Conservation (phyloP, 371 early-diverging fungal species). For the Mortierella sp. region DNA sequence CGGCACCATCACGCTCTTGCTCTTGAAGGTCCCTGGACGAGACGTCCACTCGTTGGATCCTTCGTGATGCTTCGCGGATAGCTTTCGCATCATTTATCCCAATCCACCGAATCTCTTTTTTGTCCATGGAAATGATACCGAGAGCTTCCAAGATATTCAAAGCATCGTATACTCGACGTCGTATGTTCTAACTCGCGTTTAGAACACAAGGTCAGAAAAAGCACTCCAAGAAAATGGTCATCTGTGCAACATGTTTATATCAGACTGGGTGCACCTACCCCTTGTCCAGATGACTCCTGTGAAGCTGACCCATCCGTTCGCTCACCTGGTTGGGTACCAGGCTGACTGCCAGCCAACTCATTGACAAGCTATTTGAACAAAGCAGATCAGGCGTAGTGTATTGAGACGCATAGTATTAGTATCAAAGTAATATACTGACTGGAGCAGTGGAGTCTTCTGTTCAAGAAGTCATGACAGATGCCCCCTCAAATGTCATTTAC, state of each 20-base stretch:
- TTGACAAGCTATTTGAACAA: constrained; percentile 23
- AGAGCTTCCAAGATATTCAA: constrained; percentile 83
- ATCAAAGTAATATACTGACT: too few relatives aligned
- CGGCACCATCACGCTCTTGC: constrained; percentile 35
- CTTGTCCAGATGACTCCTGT: constrained; percentile 35
- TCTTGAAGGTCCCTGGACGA: constrained; percentile 1
- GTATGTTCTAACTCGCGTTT: constrained; percentile 66
- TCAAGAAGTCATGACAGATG: background rate
- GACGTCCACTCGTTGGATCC: background rate
- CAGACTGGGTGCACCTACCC: constrained; percentile 11
- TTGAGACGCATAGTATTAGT: too few relatives aligned
- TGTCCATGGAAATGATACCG: constrained; percentile 75
- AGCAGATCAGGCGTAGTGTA: background rate
- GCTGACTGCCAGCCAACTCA: constrained; percentile 25
- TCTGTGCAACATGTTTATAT: too few relatives aligned
- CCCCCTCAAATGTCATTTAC: constrained; percentile 46
- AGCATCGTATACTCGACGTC: constrained; percentile 85
- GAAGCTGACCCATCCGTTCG: constrained; percentile 2
- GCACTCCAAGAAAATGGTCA: too few relatives aligned
- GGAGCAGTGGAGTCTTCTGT: background rate
- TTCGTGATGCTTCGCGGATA: constrained; percentile 18
- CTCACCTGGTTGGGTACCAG: constrained; percentile 9
- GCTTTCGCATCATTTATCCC: constrained; percentile 59
- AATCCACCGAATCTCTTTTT: constrained; percentile 77
- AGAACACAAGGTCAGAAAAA: background rate